These are phyloP conservation scores for Pythium scleroteichum DNA, from an alignment of 352 stramenopile species.

Conservation along the genomic window DNA sequence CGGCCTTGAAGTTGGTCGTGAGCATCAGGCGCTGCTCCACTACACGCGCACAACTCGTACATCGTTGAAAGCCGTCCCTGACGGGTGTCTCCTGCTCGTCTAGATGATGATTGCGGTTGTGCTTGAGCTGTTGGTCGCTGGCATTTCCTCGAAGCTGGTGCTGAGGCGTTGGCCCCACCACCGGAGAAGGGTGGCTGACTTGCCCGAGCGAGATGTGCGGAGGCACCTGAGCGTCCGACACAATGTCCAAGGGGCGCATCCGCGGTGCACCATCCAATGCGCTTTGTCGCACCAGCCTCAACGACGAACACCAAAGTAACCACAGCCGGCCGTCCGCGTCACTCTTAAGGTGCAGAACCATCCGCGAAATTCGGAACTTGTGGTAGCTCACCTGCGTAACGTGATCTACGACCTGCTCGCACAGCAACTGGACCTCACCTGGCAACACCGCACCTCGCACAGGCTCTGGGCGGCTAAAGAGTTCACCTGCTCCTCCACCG, in stretches of 20 bases:
- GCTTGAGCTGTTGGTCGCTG: conserved; percentile 6
- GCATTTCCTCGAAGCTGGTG: background rate
- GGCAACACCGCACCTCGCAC: conserved; percentile 91
- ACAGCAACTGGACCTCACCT: conserved; percentile 89
- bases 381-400: conserved; percentile 92
- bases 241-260: conserved; percentile 52
- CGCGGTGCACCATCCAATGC: conserved; percentile 11
- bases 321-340: conserved; percentile 93
- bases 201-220: conserved; percentile 41
- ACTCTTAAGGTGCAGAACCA: conserved; percentile 96
- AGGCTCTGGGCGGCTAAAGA: conserved; percentile 82
- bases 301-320: conserved; percentile 94
- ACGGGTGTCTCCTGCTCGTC: conserved; percentile 21
- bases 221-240: conserved; percentile 63
- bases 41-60: conserved; percentile 82
- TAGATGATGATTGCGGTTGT: background rate
- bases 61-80: conserved; percentile 45
- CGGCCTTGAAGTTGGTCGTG: conserved; percentile 91
- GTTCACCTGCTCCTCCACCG: conserved; percentile 68
- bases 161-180: background rate
- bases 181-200: conserved; percentile 18
- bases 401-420: conserved; percentile 92
- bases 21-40: conserved; percentile 77
- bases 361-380: conserved; percentile 90
- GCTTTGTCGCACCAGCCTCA: conserved; percentile 67